phyloP scores from a whole-genome alignment of 352 stramenopile species.

The Saprolegnia parasitica region DNA sequence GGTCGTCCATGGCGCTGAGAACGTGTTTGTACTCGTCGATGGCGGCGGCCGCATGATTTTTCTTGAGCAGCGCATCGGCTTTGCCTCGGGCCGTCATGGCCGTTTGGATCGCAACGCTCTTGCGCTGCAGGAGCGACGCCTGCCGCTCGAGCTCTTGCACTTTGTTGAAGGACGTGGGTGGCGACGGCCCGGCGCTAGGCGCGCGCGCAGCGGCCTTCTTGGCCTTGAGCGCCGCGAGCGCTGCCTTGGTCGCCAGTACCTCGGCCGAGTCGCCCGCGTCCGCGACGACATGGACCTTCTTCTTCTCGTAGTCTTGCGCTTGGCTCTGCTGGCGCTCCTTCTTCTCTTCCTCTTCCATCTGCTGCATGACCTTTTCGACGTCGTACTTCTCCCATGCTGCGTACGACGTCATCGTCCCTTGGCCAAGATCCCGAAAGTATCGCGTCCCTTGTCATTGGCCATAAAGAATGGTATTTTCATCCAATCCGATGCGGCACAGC shows the following conservation, averaged over 20 bases:
- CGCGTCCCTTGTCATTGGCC: no score
- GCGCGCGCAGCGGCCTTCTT: constrained; percentile 8
- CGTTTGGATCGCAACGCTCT: constrained; percentile 20
- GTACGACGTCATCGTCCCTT: constrained; percentile 22
- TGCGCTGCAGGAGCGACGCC: constrained; percentile 5
- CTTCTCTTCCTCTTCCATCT: constrained; percentile 22
- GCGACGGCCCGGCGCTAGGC: not conserved
- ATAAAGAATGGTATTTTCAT: no score
- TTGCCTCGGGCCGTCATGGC: constrained; percentile 13
- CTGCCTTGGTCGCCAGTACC: constrained; percentile 17
- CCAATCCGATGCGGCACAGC: no score
- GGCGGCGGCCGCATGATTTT: constrained; percentile 1
- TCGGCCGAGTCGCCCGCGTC: constrained; percentile 24
- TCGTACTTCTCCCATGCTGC: constrained; percentile 28
- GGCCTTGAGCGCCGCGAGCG: constrained; percentile 23
- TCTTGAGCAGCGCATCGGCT: constrained; percentile 6
- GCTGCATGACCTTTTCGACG: constrained; percentile 22
- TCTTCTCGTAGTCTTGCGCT: constrained; percentile 24
- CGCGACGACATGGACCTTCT: constrained; percentile 23
- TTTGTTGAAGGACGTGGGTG: not conserved
- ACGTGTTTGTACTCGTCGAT: not conserved
- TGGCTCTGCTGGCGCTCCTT: constrained; percentile 17
- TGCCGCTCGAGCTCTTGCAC: constrained; percentile 19
- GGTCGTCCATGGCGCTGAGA: not conserved
- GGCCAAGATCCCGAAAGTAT: not conserved